Base-by-base conservation (phyloP, 1,284 basidiomycete genomes). In the Papiliotrema fonsecae region DNA sequence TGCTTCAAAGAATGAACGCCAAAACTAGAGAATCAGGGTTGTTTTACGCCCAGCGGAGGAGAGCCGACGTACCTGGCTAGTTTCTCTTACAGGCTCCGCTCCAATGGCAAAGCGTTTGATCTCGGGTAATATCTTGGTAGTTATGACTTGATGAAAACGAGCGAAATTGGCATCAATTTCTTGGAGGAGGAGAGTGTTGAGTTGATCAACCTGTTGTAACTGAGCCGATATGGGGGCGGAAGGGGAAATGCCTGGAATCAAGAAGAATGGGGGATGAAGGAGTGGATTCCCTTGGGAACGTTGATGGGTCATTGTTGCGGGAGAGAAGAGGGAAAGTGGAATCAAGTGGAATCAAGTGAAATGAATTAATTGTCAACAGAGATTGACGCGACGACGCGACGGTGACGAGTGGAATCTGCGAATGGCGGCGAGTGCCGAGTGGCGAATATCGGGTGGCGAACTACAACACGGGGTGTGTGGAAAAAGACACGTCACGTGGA, bases 101-200 rank as follows among this genome's bases (percentile, higher is more conserved):
- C 83, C 86, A 16, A 88, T 82, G 0, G 88, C 84, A 73, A 89
- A 96, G 40, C 85, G 80, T 69, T 91, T 93, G 56, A 97, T 83
- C 14, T 89, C 84, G 6, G 92, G 92, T 39, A 97, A 72, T 30
- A 97, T 77, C 60, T 81, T 82, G 43, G 79, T 84, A 5, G 88
- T 85, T 64, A 96, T 79, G n/a, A 89, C 75, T 65, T 90, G 82
- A 64, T 96, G 89, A 46, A 92, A 87, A 58, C 81, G 86, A 0
- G 92, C 86, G 71, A 96, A 92, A 69, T 93, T 92, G 51, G 88
- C 87, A 66, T 97, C 92, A 62, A 94, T 87, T 65, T 93, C 88
- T 83, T 96, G 76, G 6, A 73, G 57, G 25, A 75, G 69, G 42
- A 94, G 79, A 1, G 92, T 96, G 61, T 96, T 96, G 60, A 94